Base-by-base conservation (phyloP, 129 eudicot species). In the Silybum marianum region DNA sequence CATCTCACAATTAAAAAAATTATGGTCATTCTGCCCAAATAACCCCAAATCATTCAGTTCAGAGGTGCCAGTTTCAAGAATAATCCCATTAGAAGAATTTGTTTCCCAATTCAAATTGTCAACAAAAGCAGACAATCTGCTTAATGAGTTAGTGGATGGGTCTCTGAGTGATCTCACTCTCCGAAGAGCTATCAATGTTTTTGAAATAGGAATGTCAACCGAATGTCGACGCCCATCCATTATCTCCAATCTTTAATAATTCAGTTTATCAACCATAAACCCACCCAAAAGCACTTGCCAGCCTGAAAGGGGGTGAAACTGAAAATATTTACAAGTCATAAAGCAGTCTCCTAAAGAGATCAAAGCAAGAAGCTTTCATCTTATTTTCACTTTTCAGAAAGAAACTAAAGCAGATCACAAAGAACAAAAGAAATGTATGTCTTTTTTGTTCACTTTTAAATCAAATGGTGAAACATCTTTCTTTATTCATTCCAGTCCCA, bases 151-250 rank as follows among this genome's bases (percentile, higher is more conserved):
- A 23, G 99, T 96, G 2, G 96, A 90, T 18, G 99, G 99, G 73
- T 96, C 99, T 85, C 99, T 89, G 51, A 96, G 94, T 3, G 99
- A 96, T 78, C 95, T 91, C 81, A 96, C 99, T 88, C 99, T 87
- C 87, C 93, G 88, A 54, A 96, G 97, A 73, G 99, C 98, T 60
- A 93, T 88, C 71, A 96, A 80, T 2, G 98, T 79, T 84, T 90
- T 93, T 2, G 99, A 85, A 23, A 96, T 88, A 18, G 99, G 98
- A 72, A 93, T 83, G 75, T 96, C 99, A 71, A 96, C 93, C 0
- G 99, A 96, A 86, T 96, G 99, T 46, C 98, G 80, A 65, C 97
- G 82, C 73, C 97, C 98, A 66, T 96, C 98, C 98, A 93, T 93
- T 72, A 8, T 75, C 83, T 21, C 36, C 69, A 72, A 84, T 10